Evolutionary conservation across 2,329 filamentous ascomycete genomes (phyloP).

Genomic region (Acarospora socialis): DNA sequence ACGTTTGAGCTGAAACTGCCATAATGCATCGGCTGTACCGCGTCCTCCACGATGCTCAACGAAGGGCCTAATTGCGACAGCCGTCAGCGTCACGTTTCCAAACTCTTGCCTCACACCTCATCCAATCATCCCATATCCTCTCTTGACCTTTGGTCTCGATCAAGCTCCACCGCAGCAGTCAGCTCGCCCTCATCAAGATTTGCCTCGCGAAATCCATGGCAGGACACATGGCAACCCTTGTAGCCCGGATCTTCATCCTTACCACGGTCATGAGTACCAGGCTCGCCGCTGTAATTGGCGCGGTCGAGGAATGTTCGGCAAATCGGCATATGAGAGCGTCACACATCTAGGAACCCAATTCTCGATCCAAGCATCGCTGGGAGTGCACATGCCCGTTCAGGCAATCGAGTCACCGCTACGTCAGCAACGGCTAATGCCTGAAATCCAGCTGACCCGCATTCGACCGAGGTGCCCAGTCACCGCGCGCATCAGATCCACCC

Average conservation of each 20-base stretch:
- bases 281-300: constrained; percentile 1
- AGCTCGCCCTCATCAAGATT: not conserved
- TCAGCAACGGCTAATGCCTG: not conserved
- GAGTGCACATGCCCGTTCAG: not conserved
- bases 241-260: not conserved
- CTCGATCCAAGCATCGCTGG: constrained; percentile 2
- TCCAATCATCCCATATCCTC: too few relatives aligned
- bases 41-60: not conserved
- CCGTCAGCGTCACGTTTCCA: too few relatives aligned
- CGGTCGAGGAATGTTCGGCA: constrained; percentile 2
- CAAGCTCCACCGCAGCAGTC: not conserved
- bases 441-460: constrained; percentile 3
- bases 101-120: too few relatives aligned
- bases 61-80: not conserved
- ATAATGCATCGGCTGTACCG: constrained; percentile 1
- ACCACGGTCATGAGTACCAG: not conserved
- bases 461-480: constrained; percentile 1
- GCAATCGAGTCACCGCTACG: not conserved
- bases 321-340: constrained; percentile 3
- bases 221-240: too few relatives aligned
- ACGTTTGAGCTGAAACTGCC: constrained; percentile 1
- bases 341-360: constrained; percentile 1
- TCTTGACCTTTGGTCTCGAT: too few relatives aligned
- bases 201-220: not conserved
- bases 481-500: not conserved